These are phyloP conservation scores for Coemansia sp. DNA, from an alignment of 192 early-diverging fungal genomes.

Conservation along the genomic window DNA sequence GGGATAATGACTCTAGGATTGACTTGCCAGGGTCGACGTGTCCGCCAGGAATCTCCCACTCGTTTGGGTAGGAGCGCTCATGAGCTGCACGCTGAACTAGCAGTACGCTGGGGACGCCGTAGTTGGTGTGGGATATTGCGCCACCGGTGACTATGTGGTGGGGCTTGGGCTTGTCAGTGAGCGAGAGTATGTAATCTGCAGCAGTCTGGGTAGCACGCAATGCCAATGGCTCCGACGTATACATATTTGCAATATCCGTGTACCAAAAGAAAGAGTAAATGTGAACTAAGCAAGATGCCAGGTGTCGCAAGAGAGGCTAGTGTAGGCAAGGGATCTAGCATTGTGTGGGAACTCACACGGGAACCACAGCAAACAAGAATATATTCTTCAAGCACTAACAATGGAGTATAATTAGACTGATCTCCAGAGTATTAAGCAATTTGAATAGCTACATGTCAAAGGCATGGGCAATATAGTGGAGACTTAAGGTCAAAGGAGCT, in stretches of 20 bases:
- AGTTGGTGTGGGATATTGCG: slow-evolving; percentile 24
- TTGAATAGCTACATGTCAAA: too few species aligned
- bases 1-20: slow-evolving; percentile 30
- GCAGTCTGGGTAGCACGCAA: slow-evolving; percentile 24
- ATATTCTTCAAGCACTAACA: not conserved
- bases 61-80: slow-evolving; percentile 48
- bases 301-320: too few species aligned
- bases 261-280: not conserved
- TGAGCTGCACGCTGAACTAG: slow-evolving; percentile 47
- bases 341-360: not conserved
- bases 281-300: not conserved
- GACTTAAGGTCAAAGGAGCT: not conserved
- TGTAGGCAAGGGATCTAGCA: not conserved
- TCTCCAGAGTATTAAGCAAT: not conserved
- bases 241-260: not conserved
- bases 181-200: slow-evolving; percentile 12
- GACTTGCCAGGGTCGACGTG: slow-evolving; percentile 44
- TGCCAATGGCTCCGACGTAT: not conserved
- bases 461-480: not conserved
- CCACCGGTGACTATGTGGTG: slow-evolving; percentile 47
- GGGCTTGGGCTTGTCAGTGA: slow-evolving; percentile 11
- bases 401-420: not conserved
- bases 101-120: slow-evolving; percentile 24
- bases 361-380: not conserved
- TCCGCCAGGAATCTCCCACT: slow-evolving; percentile 56